Percentiles rank a stretch among this genome's conserved stretches.
These are phyloP conservation scores for Irpex sp. DNA, from an alignment of 1,284 basidiomycete species.

Conservation along the genomic window DNA sequence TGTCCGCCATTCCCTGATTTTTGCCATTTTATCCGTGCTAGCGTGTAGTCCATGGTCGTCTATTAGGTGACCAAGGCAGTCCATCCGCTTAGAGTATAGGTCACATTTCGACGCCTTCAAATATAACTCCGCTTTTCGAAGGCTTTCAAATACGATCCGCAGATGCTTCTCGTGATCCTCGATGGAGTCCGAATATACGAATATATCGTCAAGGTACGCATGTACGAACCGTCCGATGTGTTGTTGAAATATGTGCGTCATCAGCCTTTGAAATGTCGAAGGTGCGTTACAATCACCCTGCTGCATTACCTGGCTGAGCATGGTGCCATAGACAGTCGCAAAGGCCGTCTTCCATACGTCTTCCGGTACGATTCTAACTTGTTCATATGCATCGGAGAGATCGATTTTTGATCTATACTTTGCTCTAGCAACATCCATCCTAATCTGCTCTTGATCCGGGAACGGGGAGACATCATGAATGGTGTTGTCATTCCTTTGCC, in stretches of 20 bases:
- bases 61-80: constrained; percentile 26
- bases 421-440: constrained; percentile 20
- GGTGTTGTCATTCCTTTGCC: constrained; percentile 26
- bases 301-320: constrained; percentile 28
- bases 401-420: constrained; percentile 27
- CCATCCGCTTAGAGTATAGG: constrained; percentile 15
- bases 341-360: constrained; percentile 24
- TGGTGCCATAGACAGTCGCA: constrained; percentile 22
- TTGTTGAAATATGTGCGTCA: constrained; percentile 28
- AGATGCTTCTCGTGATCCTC: constrained; percentile 29
- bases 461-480: constrained; percentile 27
- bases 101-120: constrained; percentile 8
- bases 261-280: constrained; percentile 29
- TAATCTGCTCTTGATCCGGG: constrained; percentile 30
- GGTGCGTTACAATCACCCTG: constrained; percentile 32
- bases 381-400: constrained; percentile 27
- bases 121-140: constrained; percentile 20
- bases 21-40: constrained; percentile 23
- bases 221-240: constrained; percentile 27
- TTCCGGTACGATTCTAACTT: constrained; percentile 18
- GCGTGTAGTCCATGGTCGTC: constrained; percentile 27
- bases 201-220: constrained; percentile 33
- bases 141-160: constrained; percentile 18
- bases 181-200: constrained; percentile 25
- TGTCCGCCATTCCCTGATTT: constrained; percentile 18